A percentile compares a stretch with the other conserved stretches of the same genome.
Evolutionary conservation across 2,329 filamentous ascomycete genomes (phyloP).

Genomic region (Hyphodiscus sp.): DNA sequence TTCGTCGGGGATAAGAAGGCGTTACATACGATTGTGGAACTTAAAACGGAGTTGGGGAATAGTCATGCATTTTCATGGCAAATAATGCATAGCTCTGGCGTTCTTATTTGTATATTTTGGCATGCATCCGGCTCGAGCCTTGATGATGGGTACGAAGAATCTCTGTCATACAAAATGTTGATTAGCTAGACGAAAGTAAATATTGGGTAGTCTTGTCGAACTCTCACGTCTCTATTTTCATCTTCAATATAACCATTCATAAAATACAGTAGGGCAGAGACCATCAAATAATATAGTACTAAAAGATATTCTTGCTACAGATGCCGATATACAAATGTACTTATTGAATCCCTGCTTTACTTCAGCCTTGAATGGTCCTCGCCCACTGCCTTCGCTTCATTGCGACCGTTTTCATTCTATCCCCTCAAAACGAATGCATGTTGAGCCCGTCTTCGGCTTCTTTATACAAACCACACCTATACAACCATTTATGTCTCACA

Average conservation of each 20-base stretch:
- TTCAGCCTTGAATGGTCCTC: no score
- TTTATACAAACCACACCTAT: conserved; percentile 54
- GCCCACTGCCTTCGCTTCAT: no score
- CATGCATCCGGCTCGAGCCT: not conserved
- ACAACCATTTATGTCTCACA: conserved; percentile 60
- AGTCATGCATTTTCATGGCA: not conserved
- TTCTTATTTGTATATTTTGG: not conserved
- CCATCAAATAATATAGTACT: no score
- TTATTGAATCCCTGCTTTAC: no score
- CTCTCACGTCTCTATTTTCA: not conserved
- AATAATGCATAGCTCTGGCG: not conserved
- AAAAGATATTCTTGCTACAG: no score
- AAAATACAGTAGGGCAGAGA: no score
- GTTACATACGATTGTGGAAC: not conserved
- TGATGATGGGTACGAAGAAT: not conserved
- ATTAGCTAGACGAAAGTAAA: not conserved
- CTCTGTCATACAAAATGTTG: not conserved
- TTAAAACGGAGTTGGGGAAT: not conserved
- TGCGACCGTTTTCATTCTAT: no score
- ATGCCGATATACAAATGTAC: no score
- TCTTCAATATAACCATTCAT: not conserved
- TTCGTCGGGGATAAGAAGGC: not conserved
- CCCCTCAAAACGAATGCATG: conserved; percentile 12
- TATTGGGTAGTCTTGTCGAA: not conserved
- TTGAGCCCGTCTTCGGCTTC: conserved; percentile 41